Base-by-base conservation (phyloP, 768 basidiomycete species). In the Cyclocybe aegerita region DNA sequence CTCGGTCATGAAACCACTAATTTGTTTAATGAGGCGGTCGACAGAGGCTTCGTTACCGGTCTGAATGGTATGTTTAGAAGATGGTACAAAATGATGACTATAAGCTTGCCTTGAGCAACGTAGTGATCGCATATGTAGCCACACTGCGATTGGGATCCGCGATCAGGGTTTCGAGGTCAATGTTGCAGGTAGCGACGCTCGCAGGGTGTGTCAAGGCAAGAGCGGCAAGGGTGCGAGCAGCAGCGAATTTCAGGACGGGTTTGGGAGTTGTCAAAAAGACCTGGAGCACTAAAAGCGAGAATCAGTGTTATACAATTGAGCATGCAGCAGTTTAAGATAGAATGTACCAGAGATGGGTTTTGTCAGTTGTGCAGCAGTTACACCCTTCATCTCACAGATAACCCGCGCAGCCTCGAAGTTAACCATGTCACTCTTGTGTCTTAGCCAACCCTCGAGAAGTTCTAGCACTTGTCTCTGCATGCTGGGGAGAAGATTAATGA, bases 361-460 rank as follows among this genome's bases (percentile, higher is more conserved):
- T 17, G 85, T 84, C 46, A 98, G 73, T 60, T 98, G 93, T 4
- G 80, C 68, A 7, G 85, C 66, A 23, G 85, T 78, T 29, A 93
- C 88, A 53, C 86, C 83, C 69, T 86, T 90, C 90, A 96, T 91
- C 67, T 98, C 96, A 66, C 95, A 98, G 55, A 99, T 96, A 6
- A 86, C 95, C 39, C 97, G 88, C 3, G 97, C 96, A 15, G 97
- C 97, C 68, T 99, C 97, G 54, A 94, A 90, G 71, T 98, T 98
- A 64, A 99, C 97, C 96, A 98, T 99, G 66, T 99, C 97, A 59
- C 93, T 97, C 77, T 99, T 99, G 72, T 99, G 97, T 51, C 94
- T 85, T 52, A 98, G 75, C 86, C 94, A 95, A 32, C 90, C 87
- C 65, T 98, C 97, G 34, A 98, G 77, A 38, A 97, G 79, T 56